These are phyloP conservation scores for Spongiforma sp. DNA, from an alignment of 1,284 basidiomycete genomes.

Conservation along the genomic window DNA sequence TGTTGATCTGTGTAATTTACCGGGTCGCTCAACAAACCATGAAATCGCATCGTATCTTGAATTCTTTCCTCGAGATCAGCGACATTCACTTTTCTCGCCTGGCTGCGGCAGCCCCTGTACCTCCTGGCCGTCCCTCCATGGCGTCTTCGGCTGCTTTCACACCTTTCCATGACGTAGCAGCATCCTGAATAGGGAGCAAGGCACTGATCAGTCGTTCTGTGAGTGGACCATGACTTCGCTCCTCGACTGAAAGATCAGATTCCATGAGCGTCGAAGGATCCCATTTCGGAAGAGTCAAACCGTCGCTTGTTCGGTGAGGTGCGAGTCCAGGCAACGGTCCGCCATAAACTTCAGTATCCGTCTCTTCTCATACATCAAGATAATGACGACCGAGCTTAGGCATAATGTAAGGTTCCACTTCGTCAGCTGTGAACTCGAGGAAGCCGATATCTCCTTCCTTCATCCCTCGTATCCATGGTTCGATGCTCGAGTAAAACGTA, in stretches of 20 bases:
- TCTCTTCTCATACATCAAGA: constrained; percentile 89
- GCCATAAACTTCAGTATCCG: constrained; percentile 69
- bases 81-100: constrained; percentile 75
- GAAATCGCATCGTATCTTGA: constrained; percentile 72
- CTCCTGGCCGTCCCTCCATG: constrained; percentile 80
- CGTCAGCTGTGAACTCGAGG: constrained; percentile 86
- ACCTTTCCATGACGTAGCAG: constrained; percentile 66
- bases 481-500: constrained; percentile 86
- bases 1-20: constrained; percentile 44
- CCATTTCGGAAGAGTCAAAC: constrained; percentile 54
- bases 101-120: constrained; percentile 73
- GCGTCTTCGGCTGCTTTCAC: constrained; percentile 81
- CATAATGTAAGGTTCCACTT: constrained; percentile 84
- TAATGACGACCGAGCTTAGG: constrained; percentile 92
- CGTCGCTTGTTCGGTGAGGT: constrained; percentile 35
- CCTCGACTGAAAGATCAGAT: constrained; percentile 65
- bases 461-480: constrained; percentile 85
- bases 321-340: constrained; percentile 47
- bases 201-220: constrained; percentile 84
- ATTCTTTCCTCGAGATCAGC: constrained; percentile 73
- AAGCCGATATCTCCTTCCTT: constrained; percentile 93
- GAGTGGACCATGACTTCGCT: constrained; percentile 77
- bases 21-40: constrained; percentile 63
- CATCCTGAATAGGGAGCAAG: constrained; percentile 68
- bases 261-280: constrained; percentile 76